These are phyloP conservation scores for Fusarium haematococcum DNA, from an alignment of 2,329 filamentous ascomycete genomes.

Conservation along the genomic window DNA sequence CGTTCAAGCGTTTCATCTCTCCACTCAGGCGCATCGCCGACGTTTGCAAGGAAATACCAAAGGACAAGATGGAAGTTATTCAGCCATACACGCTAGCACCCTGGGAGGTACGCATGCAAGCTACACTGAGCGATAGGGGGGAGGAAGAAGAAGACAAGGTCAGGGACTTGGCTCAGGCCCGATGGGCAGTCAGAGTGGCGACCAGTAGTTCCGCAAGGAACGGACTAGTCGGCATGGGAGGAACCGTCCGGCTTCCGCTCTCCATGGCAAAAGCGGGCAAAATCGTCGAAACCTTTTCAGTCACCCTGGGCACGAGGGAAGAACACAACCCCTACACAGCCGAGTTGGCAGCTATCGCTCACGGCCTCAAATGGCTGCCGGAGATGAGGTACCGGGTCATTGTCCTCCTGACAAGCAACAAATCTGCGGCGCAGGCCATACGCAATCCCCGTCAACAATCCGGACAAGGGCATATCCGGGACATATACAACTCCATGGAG, in stretches of 20 bases:
- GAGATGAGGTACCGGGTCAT: slow-evolving; percentile 7
- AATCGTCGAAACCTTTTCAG: no score
- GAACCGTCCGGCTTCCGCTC: no score
- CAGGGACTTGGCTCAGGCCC: no score
- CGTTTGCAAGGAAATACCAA: background rate
- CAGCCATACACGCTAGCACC: background rate
- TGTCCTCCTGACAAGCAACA: slow-evolving; percentile 26
- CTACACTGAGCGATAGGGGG: no score
- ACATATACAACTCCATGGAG: background rate
- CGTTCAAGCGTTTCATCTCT: slow-evolving; percentile 4
- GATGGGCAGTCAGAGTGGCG: no score
- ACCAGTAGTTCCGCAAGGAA: no score
- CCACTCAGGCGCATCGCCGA: background rate
- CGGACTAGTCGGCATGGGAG: no score
- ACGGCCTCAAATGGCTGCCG: slow-evolving; percentile 5
- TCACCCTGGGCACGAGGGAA: no score
- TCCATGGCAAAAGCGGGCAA: no score
- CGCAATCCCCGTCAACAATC: background rate
- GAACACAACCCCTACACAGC: no score
- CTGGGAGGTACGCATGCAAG: background rate
- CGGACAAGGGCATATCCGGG: background rate
- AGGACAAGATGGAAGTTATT: background rate
- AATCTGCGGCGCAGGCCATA: slow-evolving; percentile 23
- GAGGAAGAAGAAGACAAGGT: no score
- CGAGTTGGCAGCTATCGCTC: no score